Base-by-base conservation (phyloP, 1,284 basidiomycete species). In the Meripilus lineatus region DNA sequence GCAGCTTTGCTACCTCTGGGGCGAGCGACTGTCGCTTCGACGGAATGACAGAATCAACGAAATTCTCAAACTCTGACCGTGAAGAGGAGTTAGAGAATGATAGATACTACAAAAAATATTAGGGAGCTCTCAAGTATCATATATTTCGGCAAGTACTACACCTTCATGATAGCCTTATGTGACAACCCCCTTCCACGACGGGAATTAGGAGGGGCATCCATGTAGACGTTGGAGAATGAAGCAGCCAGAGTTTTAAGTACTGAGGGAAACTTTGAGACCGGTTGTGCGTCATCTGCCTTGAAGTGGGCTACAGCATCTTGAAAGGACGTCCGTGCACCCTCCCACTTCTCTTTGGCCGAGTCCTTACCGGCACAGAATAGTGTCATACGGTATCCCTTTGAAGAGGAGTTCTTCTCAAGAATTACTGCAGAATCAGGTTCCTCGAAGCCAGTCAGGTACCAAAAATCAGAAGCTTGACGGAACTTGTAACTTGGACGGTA, bases 371-470 rank as follows among this genome's bases (percentile, higher is more conserved):
- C 69, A n/a, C 83, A 87, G 61, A 97, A 99, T 38, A 99, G 66
- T 0, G 84, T 84, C 87, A 94, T 94, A 49, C 74, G 77, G 68
- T 95, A 97, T 0, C 93, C 93, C 51, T 80, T 72, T 0, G 81
- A 66, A 3, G 75, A 71, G 1, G 83, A 82, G 52, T 83, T 85
- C 59, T 86, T 50, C 88, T 90, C 82, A 30, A 96, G 69, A 25
- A 98, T 73, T 21, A 97, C 70, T 1, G 90, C 93, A 11, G 93
- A 81, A 49, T 96, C 88, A 0, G 93, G 90, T 63, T 98, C 95
- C 49, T 93, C 82, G 58, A 96, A 96, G 5, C 96, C 95, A 0
- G 94, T 94, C 10, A 97, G 71, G 61, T 97, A 97, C 84, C 84
- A 90, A 62, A 95, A 93, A 65, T 95, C 86, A 34, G 92, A 94